Evolutionary conservation across 495 filamentous ascomycete genomes (phyloP), one percentile per base, ranked within the genome.

Genomic region (Aspergillus kassunensis): DNA sequence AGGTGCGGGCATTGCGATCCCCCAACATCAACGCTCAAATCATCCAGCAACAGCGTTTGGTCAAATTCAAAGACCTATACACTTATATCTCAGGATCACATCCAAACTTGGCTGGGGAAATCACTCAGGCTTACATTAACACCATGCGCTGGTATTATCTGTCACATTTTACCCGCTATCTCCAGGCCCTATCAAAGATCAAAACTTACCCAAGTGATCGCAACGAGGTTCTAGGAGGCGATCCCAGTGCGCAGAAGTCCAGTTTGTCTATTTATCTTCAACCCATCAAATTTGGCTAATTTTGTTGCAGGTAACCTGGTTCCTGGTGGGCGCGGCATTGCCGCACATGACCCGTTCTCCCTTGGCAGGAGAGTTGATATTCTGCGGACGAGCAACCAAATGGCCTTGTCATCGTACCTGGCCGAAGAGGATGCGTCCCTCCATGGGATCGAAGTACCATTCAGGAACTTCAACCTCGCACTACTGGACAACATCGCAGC

Each of bases 81-180:
- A 76, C 79, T 23, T 98, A 97, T 62, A 78, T 97, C 29, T 81
- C 84, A 33, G 81, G 79, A 53, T 86, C 89, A 50, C 90, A 97
- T 57, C 73, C 84, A 1, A 73, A 80, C 21, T 80, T 98, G 6
- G 88, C 89, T 2, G 85, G 89, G 30, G 88, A 97, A 62, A 95
- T 97, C 56, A 82, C 82, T 16, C 89, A 92, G 70, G 93, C 93
- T 6, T 98, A 98, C 57, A 85, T 95, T 68, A 96, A 97, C 70
- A 98, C 93, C 7, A 97, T 98, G 92, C 82, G 91, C 37, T 98
- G 93, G 93, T 98, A 98, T 60, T 97, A 97, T 61, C 71, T 84
- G 33, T 92, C 86, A 52, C 85, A 97, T 66, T 98, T 98, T 65
- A 85, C 82, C 4, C 88, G 92, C 15, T 98, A 97, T 64, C 80